Evolutionary conservation across 305 asterid species (phyloP).

Genomic region (Solanum hybrid): DNA sequence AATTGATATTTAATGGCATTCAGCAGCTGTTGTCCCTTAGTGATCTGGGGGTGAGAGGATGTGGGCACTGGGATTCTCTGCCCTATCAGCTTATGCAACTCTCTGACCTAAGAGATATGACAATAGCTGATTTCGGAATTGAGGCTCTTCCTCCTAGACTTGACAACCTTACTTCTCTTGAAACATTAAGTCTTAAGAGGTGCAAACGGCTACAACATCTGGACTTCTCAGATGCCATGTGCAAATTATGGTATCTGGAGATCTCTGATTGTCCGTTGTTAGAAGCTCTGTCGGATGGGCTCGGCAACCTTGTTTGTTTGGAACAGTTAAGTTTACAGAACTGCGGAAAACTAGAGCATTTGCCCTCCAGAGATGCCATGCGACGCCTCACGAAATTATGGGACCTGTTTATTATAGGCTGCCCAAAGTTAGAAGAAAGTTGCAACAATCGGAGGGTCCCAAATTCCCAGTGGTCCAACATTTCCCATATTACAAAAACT

Average conservation of each 20-base stretch:
- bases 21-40: neutral
- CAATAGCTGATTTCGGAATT: neutral
- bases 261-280: no score
- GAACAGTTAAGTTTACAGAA: accelerated
- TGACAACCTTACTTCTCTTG: conserved; percentile 9
- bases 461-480: neutral
- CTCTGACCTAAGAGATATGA: neutral
- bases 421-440: neutral
- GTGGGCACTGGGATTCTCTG: neutral
- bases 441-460: neutral
- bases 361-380: neutral
- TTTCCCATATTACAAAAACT: neutral
- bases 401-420: accelerated
- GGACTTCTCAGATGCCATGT: no score
- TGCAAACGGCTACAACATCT: neutral
- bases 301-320: neutral
- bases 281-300: neutral
- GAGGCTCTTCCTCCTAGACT: conserved; percentile 13
- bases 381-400: neutral
- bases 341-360: neutral
- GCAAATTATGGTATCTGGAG: no score
- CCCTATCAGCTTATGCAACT: conserved; percentile 12
- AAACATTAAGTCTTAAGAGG: accelerated
- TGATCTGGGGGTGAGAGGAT: no score
- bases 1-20: neutral